A percentile compares a stretch with the other conserved stretches of the same genome.
Evolutionary conservation across 2,329 filamentous ascomycete species (phyloP).

Genomic region (Trichophyton rubrum): DNA sequence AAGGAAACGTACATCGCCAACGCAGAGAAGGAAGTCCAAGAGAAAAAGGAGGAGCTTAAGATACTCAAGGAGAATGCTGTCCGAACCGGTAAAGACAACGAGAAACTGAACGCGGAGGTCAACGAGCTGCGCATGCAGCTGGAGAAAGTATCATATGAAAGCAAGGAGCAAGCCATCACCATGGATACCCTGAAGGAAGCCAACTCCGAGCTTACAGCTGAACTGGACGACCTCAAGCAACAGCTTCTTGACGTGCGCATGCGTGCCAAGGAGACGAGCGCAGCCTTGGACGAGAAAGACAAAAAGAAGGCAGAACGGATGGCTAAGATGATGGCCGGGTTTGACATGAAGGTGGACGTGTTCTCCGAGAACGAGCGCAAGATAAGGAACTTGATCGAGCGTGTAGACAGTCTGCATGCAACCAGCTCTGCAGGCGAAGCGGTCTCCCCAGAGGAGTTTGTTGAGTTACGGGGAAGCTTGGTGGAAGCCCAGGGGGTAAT

Average conservation of each 20-base stretch:
- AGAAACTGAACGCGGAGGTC: constrained; percentile 68
- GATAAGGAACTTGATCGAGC: constrained; percentile 71
- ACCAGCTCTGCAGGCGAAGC: constrained; percentile 64
- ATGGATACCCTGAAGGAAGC: constrained; percentile 97
- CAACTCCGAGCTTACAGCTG: constrained; percentile 79
- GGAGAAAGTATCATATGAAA: constrained; percentile 88
- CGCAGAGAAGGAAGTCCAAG: constrained; percentile 66
- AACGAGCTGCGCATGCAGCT: constrained; percentile 96
- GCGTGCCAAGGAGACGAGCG: constrained; percentile 85
- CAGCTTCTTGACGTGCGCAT: constrained; percentile 92
- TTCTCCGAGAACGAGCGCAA: constrained; percentile 87
- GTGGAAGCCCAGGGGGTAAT: constrained; percentile 86
- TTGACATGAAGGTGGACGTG: constrained; percentile 82
- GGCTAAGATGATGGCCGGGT: constrained; percentile 99
- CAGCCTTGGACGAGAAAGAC: constrained; percentile 90
- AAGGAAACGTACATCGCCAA: constrained; percentile 71
- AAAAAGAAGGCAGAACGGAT: constrained; percentile 98
- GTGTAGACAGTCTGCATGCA: constrained; percentile 66
- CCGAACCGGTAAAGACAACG: constrained; percentile 78
- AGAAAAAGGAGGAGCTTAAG: constrained; percentile 73
- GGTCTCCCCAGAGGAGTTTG: constrained; percentile 69
- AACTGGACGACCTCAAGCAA: constrained; percentile 91
- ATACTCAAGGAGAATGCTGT: constrained; percentile 76
- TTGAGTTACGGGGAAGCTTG: constrained; percentile 62
- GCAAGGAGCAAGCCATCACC: constrained; percentile 91